Evolutionary conservation across 2,329 filamentous ascomycete genomes (phyloP).

Genomic region (Paecilomyces dactylethromorphus): DNA sequence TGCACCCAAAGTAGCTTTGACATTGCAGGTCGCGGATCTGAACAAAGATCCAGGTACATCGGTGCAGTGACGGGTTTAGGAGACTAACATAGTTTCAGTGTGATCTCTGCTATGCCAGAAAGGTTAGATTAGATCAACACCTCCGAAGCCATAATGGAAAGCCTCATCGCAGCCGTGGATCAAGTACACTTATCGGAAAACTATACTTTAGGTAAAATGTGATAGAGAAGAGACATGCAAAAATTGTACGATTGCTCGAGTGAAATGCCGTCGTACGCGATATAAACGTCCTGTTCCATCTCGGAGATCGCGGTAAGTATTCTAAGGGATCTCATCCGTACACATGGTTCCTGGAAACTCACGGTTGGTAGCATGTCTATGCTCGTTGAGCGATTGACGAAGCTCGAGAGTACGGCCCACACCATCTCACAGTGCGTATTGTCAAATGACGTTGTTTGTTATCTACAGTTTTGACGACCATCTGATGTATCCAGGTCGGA

Average conservation of each 20-base stretch:
- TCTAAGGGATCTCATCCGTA: neutral
- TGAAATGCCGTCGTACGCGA: slow-evolving; percentile 12
- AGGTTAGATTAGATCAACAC: slow-evolving; percentile 8
- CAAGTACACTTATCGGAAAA: too few species aligned
- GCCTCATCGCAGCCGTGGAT: neutral
- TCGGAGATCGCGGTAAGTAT: slow-evolving; percentile 1
- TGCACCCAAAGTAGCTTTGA: too few species aligned
- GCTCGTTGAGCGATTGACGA: slow-evolving; percentile 3
- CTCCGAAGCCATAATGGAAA: neutral
- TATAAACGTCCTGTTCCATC: neutral
- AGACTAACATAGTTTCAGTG: slow-evolving; percentile 13
- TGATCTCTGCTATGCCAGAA: slow-evolving; percentile 19
- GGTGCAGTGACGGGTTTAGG: too few species aligned
- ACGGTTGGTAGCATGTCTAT: slow-evolving; percentile 6
- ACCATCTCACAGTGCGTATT: neutral
- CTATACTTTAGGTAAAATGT: slow-evolving; percentile 15
- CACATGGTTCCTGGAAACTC: slow-evolving; percentile 2
- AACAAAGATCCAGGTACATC: too few species aligned
- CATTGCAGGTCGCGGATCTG: too few species aligned
- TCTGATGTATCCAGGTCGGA: too few species aligned
- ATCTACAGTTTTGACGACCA: too few species aligned
- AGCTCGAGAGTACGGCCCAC: neutral
- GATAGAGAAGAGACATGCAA: slow-evolving; percentile 15
- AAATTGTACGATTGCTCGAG: slow-evolving; percentile 17
- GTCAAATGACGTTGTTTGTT: too few species aligned